Evolutionary conservation across 2,329 filamentous ascomycete species (phyloP).

Genomic region (Xylariaceae sp.): DNA sequence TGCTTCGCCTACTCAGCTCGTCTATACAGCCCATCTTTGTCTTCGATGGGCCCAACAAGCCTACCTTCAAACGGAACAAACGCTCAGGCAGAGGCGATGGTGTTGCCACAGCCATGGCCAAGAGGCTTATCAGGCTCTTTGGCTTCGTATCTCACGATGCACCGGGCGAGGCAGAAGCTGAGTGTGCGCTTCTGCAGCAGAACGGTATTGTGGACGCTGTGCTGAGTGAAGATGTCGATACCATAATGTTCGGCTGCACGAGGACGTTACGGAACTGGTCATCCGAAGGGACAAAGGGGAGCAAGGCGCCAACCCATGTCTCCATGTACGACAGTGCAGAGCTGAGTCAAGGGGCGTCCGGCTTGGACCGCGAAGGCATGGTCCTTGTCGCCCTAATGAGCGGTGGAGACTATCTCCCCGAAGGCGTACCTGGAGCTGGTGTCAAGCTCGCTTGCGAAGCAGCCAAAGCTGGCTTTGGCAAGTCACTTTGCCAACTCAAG

Average conservation of each 20-base stretch:
- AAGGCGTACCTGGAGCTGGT: constrained; percentile 83
- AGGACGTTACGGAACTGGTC: constrained; percentile 80
- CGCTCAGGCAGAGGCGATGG: constrained; percentile 61
- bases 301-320: constrained; percentile 77
- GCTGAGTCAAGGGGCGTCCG: constrained; percentile 46
- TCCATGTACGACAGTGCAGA: constrained; percentile 68
- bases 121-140: constrained; percentile 78
- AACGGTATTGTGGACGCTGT: constrained; percentile 87
- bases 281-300: constrained; percentile 60
- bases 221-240: constrained; percentile 93
- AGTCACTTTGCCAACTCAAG: constrained; percentile 64
- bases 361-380: constrained; percentile 83
- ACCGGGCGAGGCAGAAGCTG: constrained; percentile 92
- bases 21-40: constrained; percentile 87
- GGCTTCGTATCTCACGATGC: constrained; percentile 81
- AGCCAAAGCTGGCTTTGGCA: constrained; percentile 81
- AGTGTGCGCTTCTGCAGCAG: constrained; percentile 82
- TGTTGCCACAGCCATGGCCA: constrained; percentile 71
- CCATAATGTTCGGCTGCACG: constrained; percentile 91
- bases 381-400: constrained; percentile 91
- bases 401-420: constrained; percentile 88
- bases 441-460: constrained; percentile 87
- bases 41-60: constrained; percentile 83
- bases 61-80: constrained; percentile 84
- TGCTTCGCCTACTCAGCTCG: constrained; percentile 69